phyloP scores from a whole-genome alignment of 805 yeast species.

The Candida krabiensis region DNA sequence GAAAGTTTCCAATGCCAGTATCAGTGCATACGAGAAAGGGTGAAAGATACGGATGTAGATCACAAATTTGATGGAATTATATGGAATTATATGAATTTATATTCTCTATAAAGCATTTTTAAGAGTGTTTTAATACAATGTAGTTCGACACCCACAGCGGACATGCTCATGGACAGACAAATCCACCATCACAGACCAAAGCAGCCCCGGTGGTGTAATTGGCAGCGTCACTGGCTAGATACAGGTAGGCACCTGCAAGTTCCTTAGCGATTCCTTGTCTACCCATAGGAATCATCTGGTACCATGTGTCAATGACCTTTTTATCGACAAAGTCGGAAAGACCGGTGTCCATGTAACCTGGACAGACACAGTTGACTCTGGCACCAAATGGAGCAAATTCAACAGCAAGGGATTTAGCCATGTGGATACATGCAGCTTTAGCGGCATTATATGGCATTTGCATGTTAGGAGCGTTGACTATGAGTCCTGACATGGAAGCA shows the following conservation, averaged over 20 bases:
- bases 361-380: slow-evolving; percentile 51
- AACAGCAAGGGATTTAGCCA: slow-evolving; percentile 47
- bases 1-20: too few species aligned
- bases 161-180: too few species aligned
- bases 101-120: too few species aligned
- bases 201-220: slow-evolving; percentile 52
- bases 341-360: slow-evolving; percentile 53
- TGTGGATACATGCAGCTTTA: slow-evolving; percentile 50
- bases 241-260: slow-evolving; percentile 52
- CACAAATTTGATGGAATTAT: too few species aligned
- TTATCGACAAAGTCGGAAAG: slow-evolving; percentile 34
- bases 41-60: background rate
- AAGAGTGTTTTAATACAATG: too few species aligned
- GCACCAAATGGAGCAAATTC: slow-evolving; percentile 49
- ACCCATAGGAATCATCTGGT: slow-evolving; percentile 42
- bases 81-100: too few species aligned
- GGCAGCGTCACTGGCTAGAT: slow-evolving; percentile 54
- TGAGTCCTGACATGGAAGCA: slow-evolving; percentile 56
- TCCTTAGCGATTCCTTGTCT: slow-evolving; percentile 53
- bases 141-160: too few species aligned
- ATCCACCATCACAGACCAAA: slow-evolving; percentile 54
- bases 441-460: slow-evolving; percentile 53
- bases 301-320: slow-evolving; percentile 31
- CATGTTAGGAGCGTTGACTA: slow-evolving; percentile 53
- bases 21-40: background rate